Evolutionary conservation across 2,329 filamentous ascomycete species (phyloP), one percentile per base, ranked within the genome.

Genomic region (Huntiella abstrusa): DNA sequence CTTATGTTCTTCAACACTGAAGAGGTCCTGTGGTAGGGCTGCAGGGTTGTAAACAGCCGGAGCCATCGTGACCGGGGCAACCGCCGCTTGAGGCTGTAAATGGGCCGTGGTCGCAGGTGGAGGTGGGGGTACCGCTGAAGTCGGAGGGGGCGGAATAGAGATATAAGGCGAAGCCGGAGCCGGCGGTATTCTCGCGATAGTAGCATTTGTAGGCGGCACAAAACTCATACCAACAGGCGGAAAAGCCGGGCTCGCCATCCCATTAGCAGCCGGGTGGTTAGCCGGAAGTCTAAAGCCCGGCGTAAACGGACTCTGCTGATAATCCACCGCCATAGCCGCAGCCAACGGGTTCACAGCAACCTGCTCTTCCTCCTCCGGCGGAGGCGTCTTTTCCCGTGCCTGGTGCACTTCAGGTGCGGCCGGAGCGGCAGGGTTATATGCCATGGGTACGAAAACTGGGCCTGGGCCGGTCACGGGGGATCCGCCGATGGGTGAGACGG

Each of bases 351-450:
- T 71, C 2, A 67, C 62, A 10, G 67, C 71, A 35, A 68, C 74
- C 12, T 33, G 38, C 16, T 48, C 49, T 40, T 64, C 62, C 54
- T 86, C 82, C 33, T 77, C 72, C 3, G 79, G 80, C 3, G 83
- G 82, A 1, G 82, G 83, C 0, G 83, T 88, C 68, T 86, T 86
- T 59, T 87, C 83, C 41, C 83, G 71, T 58, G 83, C 74, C 15
- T 70, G 66, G 44, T 86, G 75, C 16, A 72, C 67, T 58, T 87
- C 82, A 1, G 82, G 80, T 0, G 80, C 80, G 0, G 80, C 70
- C 4, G 83, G 83, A 1, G 82, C 81, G 1, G 83, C 82, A 3
- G 83, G 83, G 56, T 87, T 87, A 57, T 87, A 87, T 2, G 80
- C 73, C 63, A 83, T 75, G 0, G 79, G 78, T 5, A 62, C 66